Evolutionary conservation across 1,284 basidiomycete genomes (phyloP), one percentile per base, ranked within the genome.

Genomic region (Quambalaria eucalypti): DNA sequence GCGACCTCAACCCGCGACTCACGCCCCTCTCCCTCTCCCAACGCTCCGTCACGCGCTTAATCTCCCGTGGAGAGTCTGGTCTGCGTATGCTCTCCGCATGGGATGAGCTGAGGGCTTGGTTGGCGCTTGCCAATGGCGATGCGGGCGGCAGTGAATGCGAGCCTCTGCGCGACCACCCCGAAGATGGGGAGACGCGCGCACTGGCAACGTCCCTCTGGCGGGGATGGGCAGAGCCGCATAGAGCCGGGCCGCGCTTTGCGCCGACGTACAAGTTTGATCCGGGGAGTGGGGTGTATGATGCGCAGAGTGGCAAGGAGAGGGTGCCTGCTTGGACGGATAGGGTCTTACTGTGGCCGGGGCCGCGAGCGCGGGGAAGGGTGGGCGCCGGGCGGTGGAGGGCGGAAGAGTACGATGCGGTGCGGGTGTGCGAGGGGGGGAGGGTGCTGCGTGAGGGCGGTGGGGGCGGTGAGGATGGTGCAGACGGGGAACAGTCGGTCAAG

Each of bases 1-100:
- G 88, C 23, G 95, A 98, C 85, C 76, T 79, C 52, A 99, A 99
- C 75, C 98, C 97, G 73, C 86, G 95, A 29, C 85, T 97, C 55
- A n/a, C n/a, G 83, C 21, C 38, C 33, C 50, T 19, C 50, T n/a
- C 21, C 50, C 28, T 51, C 42, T 46, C 42, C 21, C 25, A 14
- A 14, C 12, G 12, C 42, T 19, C 23, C 16, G 48, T 30, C 5
- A 10, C 16, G 29, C 28, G 30, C 19, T 23, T 84, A 83, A 0
- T 83, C 95, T 61, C 82, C 80, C 0, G 21, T 4, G 42, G 42
- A 4, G 25, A 92, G 73, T 84, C 85, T 7, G 82, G 81, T 10
- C 90, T 86, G 9, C 81, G 90, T 56, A 76, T 80, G 23, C 77
- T 85, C 1, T 85, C 84, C 0, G 79, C 79, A 30, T 77, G 77